Conservation (phyloP, 495 filamentous ascomycete species). For the Clohesyomyces aquaticus region DNA sequence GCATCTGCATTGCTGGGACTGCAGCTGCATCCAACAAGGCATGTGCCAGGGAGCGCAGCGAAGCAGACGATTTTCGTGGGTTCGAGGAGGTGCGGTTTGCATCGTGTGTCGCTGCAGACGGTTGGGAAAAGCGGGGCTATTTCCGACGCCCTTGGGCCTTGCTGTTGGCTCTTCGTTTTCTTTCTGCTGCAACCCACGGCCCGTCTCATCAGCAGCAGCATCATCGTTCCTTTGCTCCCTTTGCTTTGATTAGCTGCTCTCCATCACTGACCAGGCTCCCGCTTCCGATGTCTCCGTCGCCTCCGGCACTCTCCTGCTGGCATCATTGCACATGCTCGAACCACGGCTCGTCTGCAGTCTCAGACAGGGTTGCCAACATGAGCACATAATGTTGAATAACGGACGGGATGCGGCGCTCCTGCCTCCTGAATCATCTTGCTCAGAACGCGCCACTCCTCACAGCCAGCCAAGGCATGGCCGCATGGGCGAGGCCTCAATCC, state of each 20-base stretch:
- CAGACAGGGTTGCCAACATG: slow-evolving; percentile 22
- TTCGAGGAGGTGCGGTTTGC: slow-evolving; percentile 18
- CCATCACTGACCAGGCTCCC: slow-evolving; percentile 6
- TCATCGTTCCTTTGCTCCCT: neutral
- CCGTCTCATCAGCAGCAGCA: slow-evolving; percentile 18
- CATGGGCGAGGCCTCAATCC: neutral
- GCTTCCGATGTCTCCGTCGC: slow-evolving; percentile 25
- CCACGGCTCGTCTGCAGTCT: slow-evolving; percentile 15
- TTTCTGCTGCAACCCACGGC: slow-evolving; percentile 4
- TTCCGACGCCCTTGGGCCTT: neutral
- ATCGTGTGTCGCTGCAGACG: slow-evolving; percentile 5
- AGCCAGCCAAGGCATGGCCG: neutral
- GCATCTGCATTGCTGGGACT: neutral
- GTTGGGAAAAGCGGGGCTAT: slow-evolving; percentile 12
- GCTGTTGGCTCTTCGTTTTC: neutral
- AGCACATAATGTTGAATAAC: slow-evolving; percentile 8
- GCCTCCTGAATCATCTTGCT: neutral
- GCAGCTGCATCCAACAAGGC: too few relatives aligned
- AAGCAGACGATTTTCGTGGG: too few relatives aligned
- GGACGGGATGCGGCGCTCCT: neutral
- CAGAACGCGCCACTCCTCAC: neutral
- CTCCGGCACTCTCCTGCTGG: neutral
- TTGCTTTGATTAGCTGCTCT: slow-evolving; percentile 15
- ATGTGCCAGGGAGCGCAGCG: too few relatives aligned
- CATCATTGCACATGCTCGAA: neutral